Conservation (phyloP, 192 early-diverging fungal genomes). For the Coemansia erecta region DNA sequence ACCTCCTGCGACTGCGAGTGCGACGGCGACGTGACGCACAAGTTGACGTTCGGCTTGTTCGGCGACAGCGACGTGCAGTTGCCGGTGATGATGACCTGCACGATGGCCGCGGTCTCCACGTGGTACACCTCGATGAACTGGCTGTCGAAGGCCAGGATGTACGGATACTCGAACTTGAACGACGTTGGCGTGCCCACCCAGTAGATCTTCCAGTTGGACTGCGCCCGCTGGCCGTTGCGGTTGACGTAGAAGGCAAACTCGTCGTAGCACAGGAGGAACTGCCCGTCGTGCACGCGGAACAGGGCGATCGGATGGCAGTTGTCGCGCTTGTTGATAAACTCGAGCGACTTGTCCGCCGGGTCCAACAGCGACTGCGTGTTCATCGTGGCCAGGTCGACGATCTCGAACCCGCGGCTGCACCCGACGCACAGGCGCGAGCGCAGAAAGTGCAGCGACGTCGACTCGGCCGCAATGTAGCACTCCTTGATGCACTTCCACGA, state of each 20-base stretch:
- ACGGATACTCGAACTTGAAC: slow-evolving; percentile 80
- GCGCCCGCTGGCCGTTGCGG: slow-evolving; percentile 73
- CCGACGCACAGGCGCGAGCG: slow-evolving; percentile 86
- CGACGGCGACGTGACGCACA: slow-evolving; percentile 48
- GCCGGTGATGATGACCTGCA: slow-evolving; percentile 65
- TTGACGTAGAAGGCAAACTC: slow-evolving; percentile 94
- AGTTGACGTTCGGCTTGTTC: slow-evolving; percentile 36
- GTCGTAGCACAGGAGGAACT: slow-evolving; percentile 91
- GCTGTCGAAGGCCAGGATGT: slow-evolving; percentile 86
- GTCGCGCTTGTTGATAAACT: slow-evolving; percentile 79
- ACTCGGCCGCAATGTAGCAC: slow-evolving; percentile 91
- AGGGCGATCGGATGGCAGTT: slow-evolving; percentile 76
- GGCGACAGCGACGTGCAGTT: slow-evolving; percentile 49
- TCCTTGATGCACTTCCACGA: slow-evolving; percentile 67
- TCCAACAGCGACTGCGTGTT: slow-evolving; percentile 87
- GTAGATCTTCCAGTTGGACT: slow-evolving; percentile 75
- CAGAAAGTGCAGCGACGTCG: slow-evolving; percentile 81
- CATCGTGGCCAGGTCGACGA: slow-evolving; percentile 82
- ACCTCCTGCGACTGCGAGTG: slow-evolving; percentile 45
- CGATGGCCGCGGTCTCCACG: slow-evolving; percentile 68
- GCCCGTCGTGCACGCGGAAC: slow-evolving; percentile 72
- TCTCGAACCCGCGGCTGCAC: slow-evolving; percentile 88
- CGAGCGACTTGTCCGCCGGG: slow-evolving; percentile 72
- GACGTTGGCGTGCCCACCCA: slow-evolving; percentile 87
- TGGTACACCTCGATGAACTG: slow-evolving; percentile 88